phyloP scores from a whole-genome alignment of 805 yeast species.

The Lipomyces starkeyi region DNA sequence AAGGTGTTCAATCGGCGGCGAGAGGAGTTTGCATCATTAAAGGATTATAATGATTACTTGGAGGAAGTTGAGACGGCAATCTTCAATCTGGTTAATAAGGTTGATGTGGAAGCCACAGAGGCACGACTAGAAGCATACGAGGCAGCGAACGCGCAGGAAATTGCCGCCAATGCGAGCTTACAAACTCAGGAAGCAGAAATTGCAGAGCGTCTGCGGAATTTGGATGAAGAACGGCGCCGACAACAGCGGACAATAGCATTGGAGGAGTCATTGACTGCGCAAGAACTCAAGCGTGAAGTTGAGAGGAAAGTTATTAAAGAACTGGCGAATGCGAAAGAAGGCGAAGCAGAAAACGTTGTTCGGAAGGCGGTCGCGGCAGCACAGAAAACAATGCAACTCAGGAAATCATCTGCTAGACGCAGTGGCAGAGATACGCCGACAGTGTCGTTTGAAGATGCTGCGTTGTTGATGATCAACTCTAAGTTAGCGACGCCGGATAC shows the following conservation, averaged over 20 bases:
- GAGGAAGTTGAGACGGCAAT: conserved; percentile 84
- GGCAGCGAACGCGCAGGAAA: conserved; percentile 72
- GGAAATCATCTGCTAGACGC: conserved; percentile 69
- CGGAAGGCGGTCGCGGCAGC: conserved; percentile 24
- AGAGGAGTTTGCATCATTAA: conserved; percentile 67
- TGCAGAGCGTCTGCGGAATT: conserved; percentile 67
- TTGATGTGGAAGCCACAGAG: conserved; percentile 72
- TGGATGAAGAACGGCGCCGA: conserved; percentile 63
- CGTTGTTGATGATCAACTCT: conserved; percentile 21
- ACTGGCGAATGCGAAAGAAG: conserved; percentile 40
- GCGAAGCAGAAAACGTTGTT: conserved; percentile 31
- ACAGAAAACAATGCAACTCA: conserved; percentile 56
- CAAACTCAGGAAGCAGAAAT: conserved; percentile 74
- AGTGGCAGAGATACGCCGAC: conserved; percentile 47
- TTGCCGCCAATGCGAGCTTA: conserved; percentile 71
- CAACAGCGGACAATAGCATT: conserved; percentile 28
- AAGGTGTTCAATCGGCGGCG: conserved; percentile 79
- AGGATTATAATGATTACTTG: conserved; percentile 74
- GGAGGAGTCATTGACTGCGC: conserved; percentile 34
- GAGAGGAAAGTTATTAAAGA: conserved; percentile 46
- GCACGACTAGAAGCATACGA: conserved; percentile 68
- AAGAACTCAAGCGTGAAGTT: conserved; percentile 32
- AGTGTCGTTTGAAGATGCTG: conserved; percentile 39
- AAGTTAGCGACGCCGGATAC: conserved; percentile 30
- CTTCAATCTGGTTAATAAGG: conserved; percentile 72